Evolutionary conservation across 306 rosid species (phyloP).

Genomic region (Cicer arietinum): DNA sequence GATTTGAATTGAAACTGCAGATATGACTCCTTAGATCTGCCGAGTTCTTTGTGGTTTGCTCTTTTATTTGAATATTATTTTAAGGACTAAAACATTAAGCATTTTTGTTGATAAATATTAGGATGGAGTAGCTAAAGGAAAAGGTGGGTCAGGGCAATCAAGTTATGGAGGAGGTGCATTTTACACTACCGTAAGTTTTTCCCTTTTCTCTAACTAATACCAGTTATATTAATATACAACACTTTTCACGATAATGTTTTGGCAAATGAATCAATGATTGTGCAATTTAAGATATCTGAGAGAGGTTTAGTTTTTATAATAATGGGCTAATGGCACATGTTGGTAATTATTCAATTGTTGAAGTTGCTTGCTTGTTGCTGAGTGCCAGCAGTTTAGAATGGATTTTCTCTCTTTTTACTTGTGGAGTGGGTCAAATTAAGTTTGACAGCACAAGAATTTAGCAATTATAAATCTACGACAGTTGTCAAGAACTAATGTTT

Average conservation of each 20-base stretch:
- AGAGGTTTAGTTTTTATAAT: conserved; percentile 11
- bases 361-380: conserved; percentile 19
- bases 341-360: conserved; percentile 16
- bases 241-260: conserved; percentile 20
- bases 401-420: background rate
- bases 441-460: conserved; percentile 20
- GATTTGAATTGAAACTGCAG: conserved; percentile 38
- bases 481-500: conserved; percentile 1
- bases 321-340: conserved; percentile 21
- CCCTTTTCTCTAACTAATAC: conserved; percentile 35
- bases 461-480: background rate
- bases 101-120: conserved; percentile 36
- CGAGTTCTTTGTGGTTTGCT: conserved; percentile 5
- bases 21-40: conserved; percentile 17
- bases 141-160: conserved; percentile 57
- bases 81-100: conserved; percentile 4
- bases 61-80: conserved; percentile 10
- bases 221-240: background rate
- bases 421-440: conserved; percentile 10
- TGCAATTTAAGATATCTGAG: background rate
- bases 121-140: conserved; percentile 58
- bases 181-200: conserved; percentile 66
- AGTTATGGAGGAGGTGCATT: conserved; percentile 72
- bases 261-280: conserved; percentile 14
- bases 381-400: conserved; percentile 5